A percentile compares a stretch with the other conserved stretches of the same genome.
phyloP scores from a whole-genome alignment of 2,329 filamentous ascomycete genomes.

The Sporothrix pallida region DNA sequence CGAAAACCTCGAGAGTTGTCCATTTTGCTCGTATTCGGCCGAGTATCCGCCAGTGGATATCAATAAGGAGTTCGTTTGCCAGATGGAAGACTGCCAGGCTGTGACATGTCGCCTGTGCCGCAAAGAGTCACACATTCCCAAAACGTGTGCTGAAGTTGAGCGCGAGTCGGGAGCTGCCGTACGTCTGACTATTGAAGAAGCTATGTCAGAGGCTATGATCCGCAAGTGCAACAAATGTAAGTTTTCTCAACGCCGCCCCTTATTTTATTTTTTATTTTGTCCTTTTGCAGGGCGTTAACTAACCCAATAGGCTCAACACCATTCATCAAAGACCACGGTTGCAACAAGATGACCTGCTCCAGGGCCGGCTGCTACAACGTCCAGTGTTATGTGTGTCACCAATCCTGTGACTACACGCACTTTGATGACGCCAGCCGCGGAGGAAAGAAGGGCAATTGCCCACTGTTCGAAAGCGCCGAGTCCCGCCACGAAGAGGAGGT shows the following conservation, averaged over 20 bases:
- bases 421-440: conserved; percentile 63
- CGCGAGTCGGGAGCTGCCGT: conserved; percentile 64
- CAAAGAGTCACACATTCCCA: conserved; percentile 71
- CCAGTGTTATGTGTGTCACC: conserved; percentile 74
- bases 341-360: conserved; percentile 82
- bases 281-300: conserved; percentile 27
- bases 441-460: conserved; percentile 63
- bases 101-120: conserved; percentile 73
- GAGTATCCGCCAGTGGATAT: conserved; percentile 70
- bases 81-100: conserved; percentile 66
- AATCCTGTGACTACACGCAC: conserved; percentile 70
- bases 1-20: conserved; percentile 75
- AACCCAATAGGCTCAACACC: conserved; percentile 61
- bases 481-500: conserved; percentile 68
- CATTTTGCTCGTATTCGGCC: conserved; percentile 81
- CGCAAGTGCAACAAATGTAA: conserved; percentile 72
- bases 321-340: conserved; percentile 79
- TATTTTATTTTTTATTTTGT: too few species aligned
- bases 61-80: conserved; percentile 76
- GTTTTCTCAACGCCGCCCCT: conserved; percentile 33
- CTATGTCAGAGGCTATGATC: conserved; percentile 80
- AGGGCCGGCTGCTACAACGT: conserved; percentile 57
- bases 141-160: conserved; percentile 70
- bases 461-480: conserved; percentile 68
- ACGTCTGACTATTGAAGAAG: conserved; percentile 77